These are phyloP conservation scores for Naganishia friedmannii DNA, from an alignment of 768 basidiomycete species.

Conservation along the genomic window DNA sequence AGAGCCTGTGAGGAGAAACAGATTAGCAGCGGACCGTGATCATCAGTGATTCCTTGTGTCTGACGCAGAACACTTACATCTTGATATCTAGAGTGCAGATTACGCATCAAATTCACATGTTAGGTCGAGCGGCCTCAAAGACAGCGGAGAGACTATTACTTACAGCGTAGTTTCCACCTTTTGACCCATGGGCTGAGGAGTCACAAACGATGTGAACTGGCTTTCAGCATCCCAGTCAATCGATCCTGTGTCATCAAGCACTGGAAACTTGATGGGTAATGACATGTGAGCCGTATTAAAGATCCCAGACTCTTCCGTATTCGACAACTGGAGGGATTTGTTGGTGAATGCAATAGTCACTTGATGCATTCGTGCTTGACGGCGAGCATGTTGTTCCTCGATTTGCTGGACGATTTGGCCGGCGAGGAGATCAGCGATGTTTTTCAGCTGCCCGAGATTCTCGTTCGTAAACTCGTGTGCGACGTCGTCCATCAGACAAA, in stretches of 20 bases:
- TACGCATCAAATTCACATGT: no score
- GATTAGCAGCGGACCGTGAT: background rate
- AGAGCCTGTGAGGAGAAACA: background rate
- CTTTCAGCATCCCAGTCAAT: background rate
- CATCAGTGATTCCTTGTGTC: background rate
- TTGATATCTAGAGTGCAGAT: background rate
- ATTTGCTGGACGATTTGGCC: constrained; percentile 16
- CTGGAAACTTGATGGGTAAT: constrained; percentile 3
- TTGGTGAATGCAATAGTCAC: constrained; percentile 14
- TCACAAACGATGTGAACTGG: constrained; percentile 7
- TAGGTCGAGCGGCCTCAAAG: no score
- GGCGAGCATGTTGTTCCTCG: constrained; percentile 12
- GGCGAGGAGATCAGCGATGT: background rate
- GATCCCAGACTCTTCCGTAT: constrained; percentile 1
- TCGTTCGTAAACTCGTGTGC: background rate
- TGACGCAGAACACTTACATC: background rate
- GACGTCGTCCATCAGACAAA: constrained; percentile 6
- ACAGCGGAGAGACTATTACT: background rate
- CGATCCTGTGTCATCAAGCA: background rate
- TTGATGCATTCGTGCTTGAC: constrained; percentile 5
- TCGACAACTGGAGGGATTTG: background rate
- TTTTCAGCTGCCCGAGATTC: constrained; percentile 2
- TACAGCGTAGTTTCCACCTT: constrained; percentile 5
- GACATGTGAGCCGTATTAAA: background rate
- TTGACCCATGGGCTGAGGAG: constrained; percentile 5